Base-by-base conservation (phyloP, 75 land plant genomes). In the Cryptomeria japonica region DNA sequence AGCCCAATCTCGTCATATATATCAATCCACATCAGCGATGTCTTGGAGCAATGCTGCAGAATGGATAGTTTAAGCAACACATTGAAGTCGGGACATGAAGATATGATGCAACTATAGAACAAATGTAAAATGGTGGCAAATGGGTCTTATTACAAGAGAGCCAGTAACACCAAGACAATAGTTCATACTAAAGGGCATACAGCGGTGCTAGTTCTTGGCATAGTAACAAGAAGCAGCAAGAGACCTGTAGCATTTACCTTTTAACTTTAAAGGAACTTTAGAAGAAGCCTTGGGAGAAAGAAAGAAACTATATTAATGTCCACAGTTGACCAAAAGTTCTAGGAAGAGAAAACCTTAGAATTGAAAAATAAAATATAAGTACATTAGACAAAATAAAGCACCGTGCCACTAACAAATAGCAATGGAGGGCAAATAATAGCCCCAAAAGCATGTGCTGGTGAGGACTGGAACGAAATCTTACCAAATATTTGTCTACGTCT, bases 1-100 rank as follows among this genome's bases (percentile, higher is more conserved):
- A 98, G 92, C 11, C 99, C 99, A 82, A 82, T 89, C 88, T 96
- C 99, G 89, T 98, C 99, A 89, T 89, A 94, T 12, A 98, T 87
- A 47, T 98, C 99, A 84, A 98, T 87, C 22, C 87, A 77, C 7
- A 96, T 38, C 47, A 42, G 51, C 16, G 88, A 88, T 4, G 90
- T 94, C 90, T 89, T 93, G 41, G 91, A 53, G 73, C 56, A 47
- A 47, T 61, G 90, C 90, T 91, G 85, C 34, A 82, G 32, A 6
- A 46, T 31, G 44, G n/a, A 41, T 25, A 11, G 9, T 44, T 13
- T 7, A 82, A n/a, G 13, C 5, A 25, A 19, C 10, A 82, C 32
- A n/a, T 82, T 46, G 51, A 82, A 25, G 32, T 82, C 84, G 3
- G 25, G 32, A 82, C 31, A 82, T 82, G 49, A 82, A 82, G 51